phyloP scores from a whole-genome alignment of 2,329 filamentous ascomycete genomes.

The Talaromyces atroroseus region DNA sequence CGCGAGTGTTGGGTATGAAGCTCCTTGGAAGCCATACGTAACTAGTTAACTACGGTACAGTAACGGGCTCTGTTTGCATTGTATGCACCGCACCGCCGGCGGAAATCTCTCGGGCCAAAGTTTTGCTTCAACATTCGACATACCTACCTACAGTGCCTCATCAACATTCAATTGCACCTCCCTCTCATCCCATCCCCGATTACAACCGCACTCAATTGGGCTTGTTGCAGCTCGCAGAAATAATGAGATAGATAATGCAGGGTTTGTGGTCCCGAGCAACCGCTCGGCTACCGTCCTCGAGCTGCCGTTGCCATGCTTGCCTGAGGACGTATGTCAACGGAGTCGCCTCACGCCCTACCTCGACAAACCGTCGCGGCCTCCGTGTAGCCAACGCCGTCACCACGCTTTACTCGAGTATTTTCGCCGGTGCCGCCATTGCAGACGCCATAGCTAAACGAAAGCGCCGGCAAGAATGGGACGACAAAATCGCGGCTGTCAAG shows the following conservation, averaged over 20 bases:
- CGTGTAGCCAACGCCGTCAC: conserved; percentile 40
- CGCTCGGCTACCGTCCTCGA: conserved; percentile 29
- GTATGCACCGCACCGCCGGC: conserved; percentile 29
- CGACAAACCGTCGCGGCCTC: conserved; percentile 32
- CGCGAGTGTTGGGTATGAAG: conserved; percentile 5
- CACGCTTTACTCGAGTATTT: conserved; percentile 41
- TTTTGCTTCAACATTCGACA: no score
- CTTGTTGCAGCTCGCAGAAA: no score
- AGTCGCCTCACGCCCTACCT: conserved; percentile 28
- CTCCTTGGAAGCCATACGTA: conserved; percentile 1
- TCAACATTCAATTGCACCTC: no score
- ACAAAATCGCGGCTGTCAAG: conserved; percentile 39
- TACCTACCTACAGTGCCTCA: no score
- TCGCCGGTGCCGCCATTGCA: conserved; percentile 36
- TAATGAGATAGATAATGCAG: conserved; percentile 37
- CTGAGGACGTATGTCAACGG: conserved; percentile 31
- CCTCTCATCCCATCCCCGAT: no score
- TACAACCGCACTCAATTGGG: no score
- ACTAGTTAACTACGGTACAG: no score
- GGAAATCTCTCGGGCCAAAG: no score
- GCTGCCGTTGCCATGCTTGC: conserved; percentile 40
- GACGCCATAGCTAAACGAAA: conserved; percentile 37
- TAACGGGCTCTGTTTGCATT: conserved; percentile 34
- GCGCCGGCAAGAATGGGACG: conserved; percentile 35
- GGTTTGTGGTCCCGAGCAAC: conserved; percentile 37